These are phyloP conservation scores for Alternaria burnsii DNA, from an alignment of 2,329 filamentous ascomycete species.

Conservation along the genomic window DNA sequence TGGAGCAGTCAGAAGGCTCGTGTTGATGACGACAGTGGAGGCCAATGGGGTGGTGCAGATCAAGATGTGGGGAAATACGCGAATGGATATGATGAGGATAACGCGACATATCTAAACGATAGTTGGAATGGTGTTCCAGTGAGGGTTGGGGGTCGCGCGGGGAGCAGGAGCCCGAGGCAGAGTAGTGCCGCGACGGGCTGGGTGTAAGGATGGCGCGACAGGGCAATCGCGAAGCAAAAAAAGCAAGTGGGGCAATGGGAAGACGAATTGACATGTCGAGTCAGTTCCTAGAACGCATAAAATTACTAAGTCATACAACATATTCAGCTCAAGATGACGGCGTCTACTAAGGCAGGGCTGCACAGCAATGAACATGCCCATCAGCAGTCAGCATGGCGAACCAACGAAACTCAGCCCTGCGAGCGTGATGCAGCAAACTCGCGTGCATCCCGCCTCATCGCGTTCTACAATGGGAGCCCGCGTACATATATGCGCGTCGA, in stretches of 20 bases:
- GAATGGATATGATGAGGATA: conserved; percentile 32
- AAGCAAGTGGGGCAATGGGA: neutral
- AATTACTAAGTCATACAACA: neutral
- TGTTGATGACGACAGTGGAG: conserved; percentile 9
- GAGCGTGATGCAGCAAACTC: conserved; percentile 21
- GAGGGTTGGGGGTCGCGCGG: conserved; percentile 20
- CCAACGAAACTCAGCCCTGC: conserved; percentile 5
- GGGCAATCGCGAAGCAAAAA: neutral
- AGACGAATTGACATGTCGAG: neutral
- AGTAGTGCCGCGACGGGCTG: conserved; percentile 12
- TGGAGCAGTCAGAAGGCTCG: conserved; percentile 4
- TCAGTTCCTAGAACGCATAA: neutral
- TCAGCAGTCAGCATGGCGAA: conserved; percentile 11
- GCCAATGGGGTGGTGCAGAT: conserved; percentile 4
- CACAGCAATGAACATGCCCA: neutral
- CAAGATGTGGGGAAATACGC: conserved; percentile 12
- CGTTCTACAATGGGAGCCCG: conserved; percentile 27
- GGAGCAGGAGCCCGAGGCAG: neutral
- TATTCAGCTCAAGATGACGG: neutral
- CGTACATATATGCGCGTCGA: conserved; percentile 29
- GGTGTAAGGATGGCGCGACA: conserved; percentile 4
- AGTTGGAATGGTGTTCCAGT: conserved; percentile 29
- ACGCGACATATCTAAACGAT: conserved; percentile 34
- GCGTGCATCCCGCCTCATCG: conserved; percentile 39
- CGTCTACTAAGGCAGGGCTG: neutral